phyloP scores from a whole-genome alignment of 176 grass and related monocot genomes.

The Rhynchospora tenuis region DNA sequence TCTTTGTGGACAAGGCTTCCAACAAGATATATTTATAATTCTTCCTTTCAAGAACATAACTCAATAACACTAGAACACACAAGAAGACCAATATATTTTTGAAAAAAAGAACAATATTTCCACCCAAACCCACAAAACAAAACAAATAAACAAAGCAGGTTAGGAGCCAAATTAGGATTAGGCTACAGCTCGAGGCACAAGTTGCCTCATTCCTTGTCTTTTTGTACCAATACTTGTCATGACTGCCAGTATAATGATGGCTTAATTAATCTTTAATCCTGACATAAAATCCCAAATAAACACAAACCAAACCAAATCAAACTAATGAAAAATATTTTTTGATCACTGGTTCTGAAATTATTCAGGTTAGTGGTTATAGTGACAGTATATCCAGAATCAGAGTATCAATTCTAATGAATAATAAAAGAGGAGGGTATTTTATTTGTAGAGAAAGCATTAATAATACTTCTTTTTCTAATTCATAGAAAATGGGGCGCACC shows the following conservation, averaged over 20 bases:
- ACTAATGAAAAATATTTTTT: background rate
- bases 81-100: background rate
- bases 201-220: background rate
- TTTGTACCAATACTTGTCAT: background rate
- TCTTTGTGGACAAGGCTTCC: background rate
- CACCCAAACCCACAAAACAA: background rate
- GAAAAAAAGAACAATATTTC: background rate
- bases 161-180: background rate
- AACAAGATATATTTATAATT: background rate
- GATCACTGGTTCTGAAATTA: background rate
- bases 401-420: background rate
- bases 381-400: background rate
- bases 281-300: background rate
- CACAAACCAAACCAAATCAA: background rate
- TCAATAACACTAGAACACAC: background rate
- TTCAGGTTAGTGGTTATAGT: background rate
- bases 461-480: background rate
- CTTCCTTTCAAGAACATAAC: background rate
- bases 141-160: too few relatives aligned
- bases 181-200: background rate
- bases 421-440: too few relatives aligned
- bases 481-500: constrained; percentile 34
- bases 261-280: background rate
- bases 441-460: background rate
- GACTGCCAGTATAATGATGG: background rate